Percentiles rank a stretch among this genome's conserved stretches.
Evolutionary conservation across 2,329 filamentous ascomycete genomes (phyloP).

Genomic region (Pezicula carpinea): DNA sequence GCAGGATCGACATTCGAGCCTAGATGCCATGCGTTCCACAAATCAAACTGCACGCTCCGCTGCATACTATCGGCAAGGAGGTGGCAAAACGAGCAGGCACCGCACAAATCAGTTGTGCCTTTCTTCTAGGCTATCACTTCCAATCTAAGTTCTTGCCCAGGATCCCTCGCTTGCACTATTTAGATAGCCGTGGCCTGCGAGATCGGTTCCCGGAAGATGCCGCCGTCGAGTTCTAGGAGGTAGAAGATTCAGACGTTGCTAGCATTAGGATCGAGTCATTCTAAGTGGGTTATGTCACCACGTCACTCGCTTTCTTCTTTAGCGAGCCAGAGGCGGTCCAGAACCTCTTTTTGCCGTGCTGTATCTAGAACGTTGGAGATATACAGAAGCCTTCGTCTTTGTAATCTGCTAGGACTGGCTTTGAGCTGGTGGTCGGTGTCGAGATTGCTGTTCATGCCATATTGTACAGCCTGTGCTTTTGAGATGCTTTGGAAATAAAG

Average conservation of each 20-base stretch:
- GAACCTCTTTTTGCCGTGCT: conserved; percentile 13
- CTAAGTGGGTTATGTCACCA: conserved; percentile 22
- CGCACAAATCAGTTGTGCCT: no score
- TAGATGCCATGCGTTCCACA: neutral
- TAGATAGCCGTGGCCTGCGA: no score
- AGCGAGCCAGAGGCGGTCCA: conserved; percentile 24
- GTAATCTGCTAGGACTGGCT: no score
- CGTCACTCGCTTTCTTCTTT: conserved; percentile 17
- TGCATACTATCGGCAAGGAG: neutral
- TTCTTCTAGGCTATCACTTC: no score
- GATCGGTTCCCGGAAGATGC: conserved; percentile 20
- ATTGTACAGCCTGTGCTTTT: no score
- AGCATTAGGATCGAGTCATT: conserved; percentile 26
- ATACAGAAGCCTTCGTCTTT: no score
- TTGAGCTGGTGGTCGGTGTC: no score
- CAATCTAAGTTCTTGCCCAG: no score
- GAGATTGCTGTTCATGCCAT: no score
- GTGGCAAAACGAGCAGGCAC: no score
- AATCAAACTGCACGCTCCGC: neutral
- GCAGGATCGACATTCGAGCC: neutral
- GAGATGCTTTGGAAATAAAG: no score
- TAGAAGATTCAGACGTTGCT: conserved; percentile 29
- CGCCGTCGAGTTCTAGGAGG: conserved; percentile 25
- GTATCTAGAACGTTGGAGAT: neutral
- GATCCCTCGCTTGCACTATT: no score